Evolutionary conservation across 257 asterid species (phyloP).

Genomic region (Nicotiana noctiflora): DNA sequence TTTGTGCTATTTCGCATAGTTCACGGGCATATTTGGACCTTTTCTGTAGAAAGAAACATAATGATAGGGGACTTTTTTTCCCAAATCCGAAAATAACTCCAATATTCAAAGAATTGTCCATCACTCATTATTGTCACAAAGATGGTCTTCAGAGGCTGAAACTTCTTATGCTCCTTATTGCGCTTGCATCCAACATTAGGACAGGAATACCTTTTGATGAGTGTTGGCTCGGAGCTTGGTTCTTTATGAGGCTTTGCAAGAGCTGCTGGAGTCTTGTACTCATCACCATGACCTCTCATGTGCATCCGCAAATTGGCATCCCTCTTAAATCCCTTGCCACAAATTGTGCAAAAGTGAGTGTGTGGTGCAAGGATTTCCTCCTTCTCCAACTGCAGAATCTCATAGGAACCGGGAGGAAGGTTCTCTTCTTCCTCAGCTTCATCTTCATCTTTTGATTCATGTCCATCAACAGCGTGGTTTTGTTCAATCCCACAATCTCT

Average conservation of each 20-base stretch:
- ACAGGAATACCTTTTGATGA: conserved; percentile 83
- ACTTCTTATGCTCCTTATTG: conserved; percentile 80
- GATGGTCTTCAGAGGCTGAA: conserved; percentile 84
- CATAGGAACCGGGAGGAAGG: conserved; percentile 90
- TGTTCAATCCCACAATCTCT: conserved; percentile 37
- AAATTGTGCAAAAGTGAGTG: conserved; percentile 89
- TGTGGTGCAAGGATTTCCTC: conserved; percentile 97
- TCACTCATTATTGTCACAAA: too few species aligned
- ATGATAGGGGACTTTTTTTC: too few species aligned
- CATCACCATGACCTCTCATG: conserved; percentile 98
- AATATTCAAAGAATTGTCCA: too few species aligned
- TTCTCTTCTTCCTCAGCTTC: conserved; percentile 90
- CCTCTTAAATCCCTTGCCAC: conserved; percentile 92
- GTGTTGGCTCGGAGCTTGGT: conserved; percentile 49
- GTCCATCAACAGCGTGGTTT: conserved; percentile 47
- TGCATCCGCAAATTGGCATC: conserved; percentile 97
- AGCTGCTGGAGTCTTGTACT: conserved; percentile 95
- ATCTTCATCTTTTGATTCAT: conserved; percentile 77
- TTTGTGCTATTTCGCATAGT: too few species aligned
- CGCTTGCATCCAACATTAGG: conserved; percentile 88
- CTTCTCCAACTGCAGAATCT: conserved; percentile 86
- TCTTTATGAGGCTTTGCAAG: conserved; percentile 86
- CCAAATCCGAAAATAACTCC: too few species aligned
- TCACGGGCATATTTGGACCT: too few species aligned
- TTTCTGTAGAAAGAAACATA: too few species aligned